Base-by-base conservation (phyloP, 176 grass and related monocot species). In the Canna indica region DNA sequence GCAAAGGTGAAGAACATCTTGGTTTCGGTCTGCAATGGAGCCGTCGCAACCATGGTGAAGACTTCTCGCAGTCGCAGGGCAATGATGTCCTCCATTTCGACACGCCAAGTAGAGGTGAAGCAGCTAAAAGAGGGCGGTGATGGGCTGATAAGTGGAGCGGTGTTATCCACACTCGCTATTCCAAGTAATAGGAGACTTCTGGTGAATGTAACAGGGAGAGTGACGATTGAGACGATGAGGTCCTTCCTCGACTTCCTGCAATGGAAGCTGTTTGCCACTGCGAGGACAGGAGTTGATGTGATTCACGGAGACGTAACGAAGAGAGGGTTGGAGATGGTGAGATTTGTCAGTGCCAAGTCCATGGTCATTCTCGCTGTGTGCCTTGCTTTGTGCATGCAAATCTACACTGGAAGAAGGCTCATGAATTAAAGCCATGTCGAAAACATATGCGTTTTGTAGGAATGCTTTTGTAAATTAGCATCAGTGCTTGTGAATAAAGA, bases 1-100 rank as follows among this genome's bases (percentile, higher is more conserved):
- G 85, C 72, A 26, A 83, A 81, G 83, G 60, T 91, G 78, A 96
- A 91, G 88, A 85, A 91, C 56, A n/a, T 96, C 24, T 73, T 84
- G 3, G 85, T 96, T 2, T 86, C 92, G 11, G 71, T 91, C 39
- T 82, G 92, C 75, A 96, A 96, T n/a, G 92, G 92, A 17, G 92
- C 85, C 7, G 81, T 96, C 0, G 85, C 86, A 56, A 91, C 92
- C 0, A 87, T 91, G 52, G 74, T 96, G 39, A 86, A 82, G 76
- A 91, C 88, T 10, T 91, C n/a, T n/a, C 79, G 30, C 83, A 83
- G 44, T n/a, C n/a, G n/a, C n/a, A 77, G 84, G 65, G 81, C 79
- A n/a, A 67, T 38, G 32, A 67, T 53, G 15, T 18, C 53, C 18
- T 41, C 71, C 5, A 60, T 3, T 33, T 42, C 53, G 7, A 27